Evolutionary conservation across 306 rosid species (phyloP), one percentile per base, ranked within the genome.

Genomic region (Acmispon strigosus): DNA sequence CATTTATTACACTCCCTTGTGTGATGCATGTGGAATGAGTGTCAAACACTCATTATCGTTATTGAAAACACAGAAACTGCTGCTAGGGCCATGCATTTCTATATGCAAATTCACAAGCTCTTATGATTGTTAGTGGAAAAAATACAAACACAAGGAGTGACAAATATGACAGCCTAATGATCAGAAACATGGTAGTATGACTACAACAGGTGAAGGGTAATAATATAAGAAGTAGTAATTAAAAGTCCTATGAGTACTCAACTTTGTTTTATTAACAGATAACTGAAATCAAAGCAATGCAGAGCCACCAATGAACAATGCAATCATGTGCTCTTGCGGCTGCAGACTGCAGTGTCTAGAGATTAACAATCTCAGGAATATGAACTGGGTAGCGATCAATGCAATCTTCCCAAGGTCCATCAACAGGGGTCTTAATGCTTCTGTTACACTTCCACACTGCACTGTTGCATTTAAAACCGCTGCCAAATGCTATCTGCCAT

Each of bases 401-500:
- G 32, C 97, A 87, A 63, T 91, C 97, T 0, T 56, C 62, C 97
- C 97, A 91, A 2, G 97, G 93, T 1, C 90, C 88, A 56, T 89
- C 85, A 0, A n/a, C 1, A 0, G 90, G 78, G 0, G 86, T 69
- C 12, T 82, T 76, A 72, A 91, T 87, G 48, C 60, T 82, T 34
- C 76, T 73, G 55, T 86, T 91, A 54, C 96, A 88, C 34, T 88
- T 88, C 97, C 96, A 91, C 19, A 88, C 96, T 3, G 97, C 96
- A 24, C 92, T 86, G 77, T 90, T 90, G 66, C 96, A 72, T 47
- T 65, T 65, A 10, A 65, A 65, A 0, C 70, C 70, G 10, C 69
- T 89, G 2, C 96, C 96, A 14, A 90, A 90, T 0, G 89, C 96
- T 5, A 91, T 91, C 75, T 91, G 97, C 97, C 97, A 91, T 1